Evolutionary conservation across 352 stramenopile genomes (phyloP), one percentile per base, ranked within the genome.

Genomic region (Thalassiosira sp.): DNA sequence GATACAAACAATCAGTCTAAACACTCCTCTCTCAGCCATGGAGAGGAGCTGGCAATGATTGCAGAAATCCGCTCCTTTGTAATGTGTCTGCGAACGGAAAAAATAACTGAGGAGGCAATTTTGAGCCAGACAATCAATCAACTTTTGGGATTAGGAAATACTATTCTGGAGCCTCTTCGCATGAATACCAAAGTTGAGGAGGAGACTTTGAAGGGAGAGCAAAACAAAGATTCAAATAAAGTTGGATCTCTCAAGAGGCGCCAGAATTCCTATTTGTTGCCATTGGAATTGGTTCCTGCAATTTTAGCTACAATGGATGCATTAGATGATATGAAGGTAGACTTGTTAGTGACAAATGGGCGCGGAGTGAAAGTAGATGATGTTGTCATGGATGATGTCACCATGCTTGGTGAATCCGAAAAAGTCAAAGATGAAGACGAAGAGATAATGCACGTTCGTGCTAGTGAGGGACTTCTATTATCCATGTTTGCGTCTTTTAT

Each of bases 1-100:
- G 15, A 18, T 33, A 20, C 43, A 5, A 31, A 49, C 28, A 20
- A 56, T n/a, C 10, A 67, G 2, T 27, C 18, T 46, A 57, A 20
- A 16, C n/a, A 46, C 24, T 57, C 57, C 1, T 16, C 51, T 16
- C 40, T 73, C 31, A 70, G 52, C 56, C 43, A 73, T 33, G 28
- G 46, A 60, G 72, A 81, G 53, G 43, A 71, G 25, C 20, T 77
- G 42, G 59, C 49, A 73, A 74, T 77, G 27, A 28, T 82, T 66
- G 42, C 60, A n/a, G 73, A 82, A 58, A 69, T 82, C 66, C 65
- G 66, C 49, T 64, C 61, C 0, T 82, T 72, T 46, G 16, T 81
- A 1, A 63, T 15, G 33, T 42, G 13, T 20, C 40, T 76, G 6
- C 54, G 31, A 37, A 37, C 11, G 40, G 57, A 37, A 24, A 67